Evolutionary conservation across 768 basidiomycete species (phyloP), one percentile per base, ranked within the genome.

Genomic region (Filobasidium floriforme): DNA sequence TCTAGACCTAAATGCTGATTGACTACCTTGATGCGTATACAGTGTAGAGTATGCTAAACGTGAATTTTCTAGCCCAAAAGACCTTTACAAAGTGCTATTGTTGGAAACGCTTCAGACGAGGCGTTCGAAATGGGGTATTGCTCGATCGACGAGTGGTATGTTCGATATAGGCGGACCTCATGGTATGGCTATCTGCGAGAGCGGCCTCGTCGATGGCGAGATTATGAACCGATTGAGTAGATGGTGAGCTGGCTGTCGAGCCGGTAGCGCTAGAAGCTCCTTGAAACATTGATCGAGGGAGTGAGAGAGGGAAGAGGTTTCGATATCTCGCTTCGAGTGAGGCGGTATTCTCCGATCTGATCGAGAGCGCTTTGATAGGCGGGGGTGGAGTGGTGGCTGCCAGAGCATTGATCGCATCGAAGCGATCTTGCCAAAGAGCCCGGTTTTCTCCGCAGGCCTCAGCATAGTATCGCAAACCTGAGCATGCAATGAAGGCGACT

Each of bases 381-480:
- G 68, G 68, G 62, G 74, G 52, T 49, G 60, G 44, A 4, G 69
- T 65, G 19, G 63, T 66, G 40, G 60, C 73, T 22, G 79, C 72
- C 43, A 79, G 85, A 73, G 59, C 61, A 26, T 68, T 41, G 18
- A 73, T 54, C 22, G 80, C 79, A 9, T 77, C 79, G 41, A 81
- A 73, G 1, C 85, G 84, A 24, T 80, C 79, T 71, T 84, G 81
- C 92, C 92, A 94, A 51, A 83, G 78, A 19, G 80, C 75, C 18
- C 91, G 82, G 73, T 94, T 94, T 43, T 81, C 80, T 40, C 82
- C 80, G 74, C 90, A 90, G 67, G 86, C 85, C 28, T 83, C 80
- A 0, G 85, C 84, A 70, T 87, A 93, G 55, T 78, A 78, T 52
- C 82, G 80, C 80, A 93, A 85, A 76, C 88, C 90, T 89, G 68